Base-by-base conservation (phyloP, 345 rosid species). In the Mercurialis annua region DNA sequence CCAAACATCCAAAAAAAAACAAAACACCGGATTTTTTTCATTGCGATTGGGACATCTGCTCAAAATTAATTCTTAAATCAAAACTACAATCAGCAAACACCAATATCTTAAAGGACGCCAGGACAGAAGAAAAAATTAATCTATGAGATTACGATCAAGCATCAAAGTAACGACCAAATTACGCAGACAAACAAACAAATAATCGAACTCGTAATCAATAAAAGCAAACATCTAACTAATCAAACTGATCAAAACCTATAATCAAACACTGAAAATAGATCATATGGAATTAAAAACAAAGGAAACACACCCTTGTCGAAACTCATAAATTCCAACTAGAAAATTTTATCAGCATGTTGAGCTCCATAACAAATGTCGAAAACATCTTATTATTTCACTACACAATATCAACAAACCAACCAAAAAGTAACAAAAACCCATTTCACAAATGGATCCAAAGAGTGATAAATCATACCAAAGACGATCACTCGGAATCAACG, bases 401-500 rank as follows among this genome's bases (percentile, higher is more conserved):
- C 40, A 56, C 20, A 49, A 24, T 57, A 71, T 20, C 43, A 27
- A 47, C 33, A 24, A 17, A 30, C 23, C 33, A 1, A 30, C 46
- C 38, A 46, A 9, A 46, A 56, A 56, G 11, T 7, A 40, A 40
- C 44, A 40, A 33, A 55, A 64, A 36, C 51, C 49, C 58, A 57
- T 2, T 21, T 24, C 50, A 23, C 6, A 27, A 7, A 8, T 38
- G 10, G 43, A 44, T 26, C 52, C 18, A 24, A 5, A 42, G 20
- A 29, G 65, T 42, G 20, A 5, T 1, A 34, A 18, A 12, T 24
- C 68, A 21, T 23, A 44, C 43, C 63, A 61, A 16, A 64, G 62
- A 43, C 63, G 46, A 24, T 2, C 24, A 75, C 23, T 70, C 74
- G 21, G 70, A 62, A 46, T 42, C 59, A 10, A 63, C 51, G 30